Percentiles rank a stretch among this genome's conserved stretches.
Evolutionary conservation across 352 stramenopile species (phyloP).

Genomic region (Phytophthora agathidicida): DNA sequence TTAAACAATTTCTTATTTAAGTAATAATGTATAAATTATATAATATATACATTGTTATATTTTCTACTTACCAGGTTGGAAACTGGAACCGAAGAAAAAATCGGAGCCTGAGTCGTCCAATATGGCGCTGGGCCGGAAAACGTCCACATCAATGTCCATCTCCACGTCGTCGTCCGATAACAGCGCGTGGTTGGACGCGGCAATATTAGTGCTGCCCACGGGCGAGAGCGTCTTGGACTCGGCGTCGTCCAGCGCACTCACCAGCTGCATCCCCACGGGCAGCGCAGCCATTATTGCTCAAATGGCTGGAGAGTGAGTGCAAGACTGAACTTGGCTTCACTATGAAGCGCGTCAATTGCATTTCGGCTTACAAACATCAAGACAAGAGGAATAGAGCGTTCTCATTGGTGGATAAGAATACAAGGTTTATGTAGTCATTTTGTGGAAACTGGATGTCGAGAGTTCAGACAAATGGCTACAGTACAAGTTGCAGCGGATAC

Average conservation of each 20-base stretch:
- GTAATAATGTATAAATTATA: neutral
- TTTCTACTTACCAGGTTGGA: constrained; percentile 44
- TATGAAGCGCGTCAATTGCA: constrained; percentile 3
- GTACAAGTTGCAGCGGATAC: neutral
- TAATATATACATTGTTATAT: too few relatives aligned
- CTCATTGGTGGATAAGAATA: constrained; percentile 13
- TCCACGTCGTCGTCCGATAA: constrained; percentile 37
- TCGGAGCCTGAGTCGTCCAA: constrained; percentile 39
- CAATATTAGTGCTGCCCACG: neutral
- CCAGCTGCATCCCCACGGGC: constrained; percentile 43
- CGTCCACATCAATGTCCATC: constrained; percentile 67
- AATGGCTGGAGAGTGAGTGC: constrained; percentile 16
- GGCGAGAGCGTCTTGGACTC: constrained; percentile 19
- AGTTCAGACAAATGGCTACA: neutral
- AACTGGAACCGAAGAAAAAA: constrained; percentile 41
- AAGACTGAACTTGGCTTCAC: constrained; percentile 18
- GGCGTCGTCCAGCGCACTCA: constrained; percentile 43
- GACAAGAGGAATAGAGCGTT: neutral
- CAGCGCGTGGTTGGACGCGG: constrained; percentile 20
- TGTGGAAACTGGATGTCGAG: neutral
- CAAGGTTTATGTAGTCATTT: neutral
- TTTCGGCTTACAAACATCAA: constrained; percentile 20
- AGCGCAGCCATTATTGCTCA: constrained; percentile 17
- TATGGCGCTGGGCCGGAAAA: constrained; percentile 73
- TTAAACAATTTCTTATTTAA: neutral